phyloP scores from a whole-genome alignment of 106 monocot genomes.

The Gastrodia elata region DNA sequence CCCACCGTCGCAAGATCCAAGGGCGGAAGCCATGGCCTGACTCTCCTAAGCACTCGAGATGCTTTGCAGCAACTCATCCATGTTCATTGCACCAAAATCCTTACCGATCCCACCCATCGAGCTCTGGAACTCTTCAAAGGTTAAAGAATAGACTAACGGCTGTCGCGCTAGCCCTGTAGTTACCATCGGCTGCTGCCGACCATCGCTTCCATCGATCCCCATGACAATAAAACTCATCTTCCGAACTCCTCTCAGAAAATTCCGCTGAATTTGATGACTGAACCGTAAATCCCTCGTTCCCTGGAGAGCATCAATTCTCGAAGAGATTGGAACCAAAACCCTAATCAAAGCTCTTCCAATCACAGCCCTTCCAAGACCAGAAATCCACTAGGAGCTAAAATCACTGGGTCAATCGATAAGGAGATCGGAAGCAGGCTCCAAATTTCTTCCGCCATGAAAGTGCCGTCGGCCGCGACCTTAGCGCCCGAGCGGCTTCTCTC shows the following conservation, averaged over 20 bases:
- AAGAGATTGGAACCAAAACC: neutral
- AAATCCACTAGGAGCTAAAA: neutral
- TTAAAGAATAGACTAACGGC: slow-evolving; percentile 53
- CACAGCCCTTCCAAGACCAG: neutral
- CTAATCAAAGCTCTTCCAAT: slow-evolving; percentile 1
- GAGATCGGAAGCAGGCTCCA: neutral
- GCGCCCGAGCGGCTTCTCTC: too few relatives aligned
- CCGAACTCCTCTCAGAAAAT: neutral
- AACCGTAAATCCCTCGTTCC: neutral
- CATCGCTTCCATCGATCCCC: slow-evolving; percentile 6
- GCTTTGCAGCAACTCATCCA: slow-evolving; percentile 75
- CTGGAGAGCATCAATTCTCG: neutral
- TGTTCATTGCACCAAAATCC: slow-evolving; percentile 90
- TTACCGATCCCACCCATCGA: slow-evolving; percentile 40
- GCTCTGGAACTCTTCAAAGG: slow-evolving; percentile 75
- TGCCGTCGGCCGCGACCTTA: too few relatives aligned
- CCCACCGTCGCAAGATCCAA: slow-evolving; percentile 3
- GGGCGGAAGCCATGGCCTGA: slow-evolving; percentile 43
- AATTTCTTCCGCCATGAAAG: too few relatives aligned
- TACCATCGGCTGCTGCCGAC: neutral
- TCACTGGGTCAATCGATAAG: neutral
- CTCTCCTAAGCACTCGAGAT: slow-evolving; percentile 76
- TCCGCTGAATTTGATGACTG: neutral
- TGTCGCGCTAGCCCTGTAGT: slow-evolving; percentile 22
- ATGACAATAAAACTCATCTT: slow-evolving; percentile 15